A percentile compares a stretch with the other conserved stretches of the same genome.
Evolutionary conservation across 345 rosid genomes (phyloP).

Genomic region (Cochlearia excelsa): DNA sequence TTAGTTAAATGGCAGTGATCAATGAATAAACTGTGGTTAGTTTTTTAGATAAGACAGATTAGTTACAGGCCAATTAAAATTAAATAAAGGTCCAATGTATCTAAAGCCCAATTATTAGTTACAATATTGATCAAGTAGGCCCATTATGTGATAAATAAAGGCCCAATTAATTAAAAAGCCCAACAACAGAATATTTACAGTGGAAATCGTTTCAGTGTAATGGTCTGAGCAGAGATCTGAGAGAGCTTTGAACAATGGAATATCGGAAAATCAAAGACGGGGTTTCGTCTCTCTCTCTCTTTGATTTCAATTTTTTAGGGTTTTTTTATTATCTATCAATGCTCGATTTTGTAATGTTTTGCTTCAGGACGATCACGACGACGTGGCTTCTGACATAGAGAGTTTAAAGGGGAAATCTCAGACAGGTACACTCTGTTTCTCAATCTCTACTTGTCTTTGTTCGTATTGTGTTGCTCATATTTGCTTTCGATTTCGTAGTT

Average conservation of each 20-base stretch:
- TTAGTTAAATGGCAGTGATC: too few relatives aligned
- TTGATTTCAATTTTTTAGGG: not conserved
- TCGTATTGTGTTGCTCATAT: constrained; percentile 18
- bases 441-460: not conserved
- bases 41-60: too few relatives aligned
- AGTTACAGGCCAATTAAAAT: too few relatives aligned
- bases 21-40: too few relatives aligned
- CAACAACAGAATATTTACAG: not conserved
- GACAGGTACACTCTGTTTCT: constrained; percentile 10
- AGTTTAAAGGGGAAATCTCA: constrained; percentile 36
- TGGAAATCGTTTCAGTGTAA: not conserved
- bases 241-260: constrained; percentile 49
- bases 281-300: constrained; percentile 35
- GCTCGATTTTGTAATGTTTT: not conserved
- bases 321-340: not conserved
- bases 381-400: constrained; percentile 32
- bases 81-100: too few relatives aligned
- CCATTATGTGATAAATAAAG: not conserved
- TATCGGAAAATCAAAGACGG: constrained; percentile 76
- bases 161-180: not conserved
- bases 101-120: too few relatives aligned
- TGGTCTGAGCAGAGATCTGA: constrained; percentile 38
- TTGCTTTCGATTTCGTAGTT: constrained; percentile 36
- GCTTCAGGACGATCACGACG: constrained; percentile 33
- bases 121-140: too few relatives aligned